Evolutionary conservation across 257 asterid genomes (phyloP).

Genomic region (Catharanthus roseus): DNA sequence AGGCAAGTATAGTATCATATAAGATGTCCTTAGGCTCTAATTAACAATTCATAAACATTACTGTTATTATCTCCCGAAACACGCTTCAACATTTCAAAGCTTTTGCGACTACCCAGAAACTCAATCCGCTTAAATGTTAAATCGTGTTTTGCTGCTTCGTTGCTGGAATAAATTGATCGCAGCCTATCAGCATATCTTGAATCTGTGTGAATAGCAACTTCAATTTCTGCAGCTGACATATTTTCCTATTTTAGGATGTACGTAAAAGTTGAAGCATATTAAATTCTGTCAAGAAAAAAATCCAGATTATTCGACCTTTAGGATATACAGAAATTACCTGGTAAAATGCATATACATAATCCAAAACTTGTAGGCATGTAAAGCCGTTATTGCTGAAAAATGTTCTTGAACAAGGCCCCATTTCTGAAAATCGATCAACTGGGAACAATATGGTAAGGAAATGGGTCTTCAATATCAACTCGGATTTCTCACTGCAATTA

Average conservation of each 20-base stretch:
- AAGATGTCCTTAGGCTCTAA: constrained; percentile 49
- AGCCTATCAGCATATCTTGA: constrained; percentile 83
- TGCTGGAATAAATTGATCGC: constrained; percentile 52
- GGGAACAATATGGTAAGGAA: constrained; percentile 85
- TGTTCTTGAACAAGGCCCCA: constrained; percentile 80
- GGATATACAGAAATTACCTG: constrained; percentile 46
- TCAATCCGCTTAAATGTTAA: constrained; percentile 61
- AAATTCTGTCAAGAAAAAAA: neutral
- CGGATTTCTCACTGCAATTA: constrained; percentile 76
- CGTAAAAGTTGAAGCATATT: constrained; percentile 3
- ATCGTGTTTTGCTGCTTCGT: constrained; percentile 36
- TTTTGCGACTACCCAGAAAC: constrained; percentile 83
- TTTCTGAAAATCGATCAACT: constrained; percentile 83
- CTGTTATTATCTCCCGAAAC: constrained; percentile 64
- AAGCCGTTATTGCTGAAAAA: constrained; percentile 80
- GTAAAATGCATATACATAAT: constrained; percentile 67
- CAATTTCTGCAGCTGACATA: constrained; percentile 72
- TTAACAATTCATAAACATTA: constrained; percentile 72
- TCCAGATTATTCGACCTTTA: neutral
- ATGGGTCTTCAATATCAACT: constrained; percentile 64
- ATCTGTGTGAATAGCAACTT: constrained; percentile 81
- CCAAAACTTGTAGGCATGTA: constrained; percentile 74
- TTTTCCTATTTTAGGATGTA: constrained; percentile 37
- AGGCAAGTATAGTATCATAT: neutral
- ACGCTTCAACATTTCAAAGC: constrained; percentile 93